Base-by-base conservation (phyloP, 2,329 filamentous ascomycete species). In the Botrytis byssoidea region DNA sequence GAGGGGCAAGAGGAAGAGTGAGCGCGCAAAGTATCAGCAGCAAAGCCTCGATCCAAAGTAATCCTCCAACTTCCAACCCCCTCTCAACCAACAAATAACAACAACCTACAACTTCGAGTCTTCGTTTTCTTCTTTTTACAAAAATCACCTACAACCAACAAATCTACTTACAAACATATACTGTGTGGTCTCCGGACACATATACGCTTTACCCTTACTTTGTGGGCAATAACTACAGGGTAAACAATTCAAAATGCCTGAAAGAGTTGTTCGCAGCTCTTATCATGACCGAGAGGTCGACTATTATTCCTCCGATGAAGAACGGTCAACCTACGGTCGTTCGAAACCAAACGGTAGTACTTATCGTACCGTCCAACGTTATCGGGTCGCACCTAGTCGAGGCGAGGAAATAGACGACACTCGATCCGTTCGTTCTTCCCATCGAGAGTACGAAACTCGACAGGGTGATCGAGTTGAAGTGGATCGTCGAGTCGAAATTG, bases 291-390 rank as follows among this genome's bases (percentile, higher is more conserved):
- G 76, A 67, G 77, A 78, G 75, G 77, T 76, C 67, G 79, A 80
- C 63, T 79, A 79, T 61, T 79, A 81, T 70, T 80, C 78, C 1
- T 80, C 79, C 55, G 80, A 81, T 72, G 79, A 80, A 35, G 79
- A 80, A 12, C 76, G 77, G 20, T 78, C 79, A 25, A 71, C 72
- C 25, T 75, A 76, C 70, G 76, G 76, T 65, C 78, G 76, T 35
- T 73, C 75, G 9, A 73, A 75, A 68, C 29, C 46, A 18, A 71
- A 64, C 32, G 74, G 74, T 29, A 74, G 75, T 25, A 75, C 77
- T 18, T 80, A 81, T 75, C 79, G 79, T 66, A 80, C 79, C 10
- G 78, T 81, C 29, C 80, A 80, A 71, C 78, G 79, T 59, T 81
- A 81, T 71, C 79, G 79, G 46, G 79, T 81, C 64, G 75, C 77